These are phyloP conservation scores for Fusarium buharicum DNA, from an alignment of 2,329 filamentous ascomycete species.

Conservation along the genomic window DNA sequence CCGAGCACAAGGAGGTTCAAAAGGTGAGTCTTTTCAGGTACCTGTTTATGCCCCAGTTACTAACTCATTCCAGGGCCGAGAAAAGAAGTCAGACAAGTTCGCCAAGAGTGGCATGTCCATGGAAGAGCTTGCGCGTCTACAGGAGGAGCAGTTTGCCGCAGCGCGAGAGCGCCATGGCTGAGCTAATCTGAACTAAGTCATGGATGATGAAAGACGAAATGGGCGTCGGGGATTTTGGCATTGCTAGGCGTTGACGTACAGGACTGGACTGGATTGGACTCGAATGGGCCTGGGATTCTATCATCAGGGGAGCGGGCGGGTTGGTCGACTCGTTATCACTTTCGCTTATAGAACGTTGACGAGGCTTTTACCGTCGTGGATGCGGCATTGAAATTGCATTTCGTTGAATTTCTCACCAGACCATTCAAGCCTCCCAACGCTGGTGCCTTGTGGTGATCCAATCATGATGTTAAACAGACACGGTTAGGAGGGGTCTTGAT, in stretches of 20 bases:
- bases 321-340: conserved; percentile 35
- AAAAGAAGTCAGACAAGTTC: conserved; percentile 98
- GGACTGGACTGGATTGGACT: conserved; percentile 32
- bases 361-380: neutral
- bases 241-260: conserved; percentile 51
- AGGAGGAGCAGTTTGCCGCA: conserved; percentile 89
- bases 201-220: conserved; percentile 2
- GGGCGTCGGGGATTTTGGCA: conserved; percentile 46
- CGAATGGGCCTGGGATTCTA: conserved; percentile 27
- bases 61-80: conserved; percentile 73
- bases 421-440: neutral
- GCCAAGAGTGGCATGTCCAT: conserved; percentile 92
- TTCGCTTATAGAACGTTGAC: conserved; percentile 40
- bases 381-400: conserved; percentile 7
- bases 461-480: conserved; percentile 4
- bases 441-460: neutral
- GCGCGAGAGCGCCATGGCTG: conserved; percentile 61
- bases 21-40: conserved; percentile 68
- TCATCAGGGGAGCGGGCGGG: conserved; percentile 25
- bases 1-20: conserved; percentile 91
- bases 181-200: conserved; percentile 18
- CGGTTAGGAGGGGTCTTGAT: neutral
- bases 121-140: conserved; percentile 87
- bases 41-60: conserved; percentile 53
- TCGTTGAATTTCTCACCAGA: neutral